Evolutionary conservation across 768 basidiomycete species (phyloP).

Genomic region (Russula virescens): DNA sequence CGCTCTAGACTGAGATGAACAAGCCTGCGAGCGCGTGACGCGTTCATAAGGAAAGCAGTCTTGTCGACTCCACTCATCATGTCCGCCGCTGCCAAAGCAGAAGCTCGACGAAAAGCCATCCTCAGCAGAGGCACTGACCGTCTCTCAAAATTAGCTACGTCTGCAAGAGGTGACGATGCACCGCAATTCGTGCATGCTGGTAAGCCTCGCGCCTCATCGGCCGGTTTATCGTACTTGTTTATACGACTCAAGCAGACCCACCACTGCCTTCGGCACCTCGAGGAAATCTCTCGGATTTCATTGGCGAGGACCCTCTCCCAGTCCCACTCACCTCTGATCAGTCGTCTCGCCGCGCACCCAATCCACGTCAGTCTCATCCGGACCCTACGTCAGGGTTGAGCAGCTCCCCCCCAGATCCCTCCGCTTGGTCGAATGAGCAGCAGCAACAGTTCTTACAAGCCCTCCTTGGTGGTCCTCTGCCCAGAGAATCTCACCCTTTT

Average conservation of each 20-base stretch:
- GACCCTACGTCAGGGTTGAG: conserved; percentile 23
- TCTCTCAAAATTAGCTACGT: conserved; percentile 72
- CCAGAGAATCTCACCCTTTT: conserved; percentile 4
- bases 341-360: conserved; percentile 28
- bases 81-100: conserved; percentile 59
- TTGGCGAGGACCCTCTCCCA: conserved; percentile 36
- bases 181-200: conserved; percentile 50
- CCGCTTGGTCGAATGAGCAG: conserved; percentile 63
- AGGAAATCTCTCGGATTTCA: conserved; percentile 31
- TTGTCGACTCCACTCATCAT: conserved; percentile 18
- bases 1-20: background rate
- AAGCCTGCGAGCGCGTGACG: conserved; percentile 1
- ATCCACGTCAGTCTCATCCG: conserved; percentile 27
- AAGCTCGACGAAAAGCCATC: conserved; percentile 74
- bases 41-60: too few relatives aligned
- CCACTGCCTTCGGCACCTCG: conserved; percentile 35
- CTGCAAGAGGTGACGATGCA: conserved; percentile 64
- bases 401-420: conserved; percentile 40
- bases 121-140: conserved; percentile 65
- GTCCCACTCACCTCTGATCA: conserved; percentile 26
- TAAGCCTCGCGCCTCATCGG: conserved; percentile 28
- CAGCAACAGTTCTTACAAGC: conserved; percentile 65
- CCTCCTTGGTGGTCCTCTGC: conserved; percentile 38
- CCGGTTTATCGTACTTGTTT: background rate
- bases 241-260: conserved; percentile 31